A percentile compares a stretch with the other conserved stretches of the same genome.
These are phyloP conservation scores for Penicillium hordei DNA, from an alignment of 2,329 filamentous ascomycete species.

Conservation along the genomic window DNA sequence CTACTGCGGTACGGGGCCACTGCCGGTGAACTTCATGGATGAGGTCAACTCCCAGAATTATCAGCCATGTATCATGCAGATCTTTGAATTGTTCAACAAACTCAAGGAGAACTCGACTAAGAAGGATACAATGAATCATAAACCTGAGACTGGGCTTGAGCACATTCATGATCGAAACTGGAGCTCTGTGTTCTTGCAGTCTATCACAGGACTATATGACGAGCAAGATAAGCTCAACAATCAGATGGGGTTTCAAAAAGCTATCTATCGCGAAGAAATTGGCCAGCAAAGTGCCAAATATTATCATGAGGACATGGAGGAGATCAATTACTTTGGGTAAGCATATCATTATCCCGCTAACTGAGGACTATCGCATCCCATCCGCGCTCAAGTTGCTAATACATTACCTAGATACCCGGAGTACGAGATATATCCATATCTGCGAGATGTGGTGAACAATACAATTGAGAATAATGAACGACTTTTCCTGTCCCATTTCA, in stretches of 20 bases:
- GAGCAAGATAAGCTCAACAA: slow-evolving; percentile 29
- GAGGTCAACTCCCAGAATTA: slow-evolving; percentile 31
- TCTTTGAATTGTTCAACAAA: slow-evolving; percentile 34
- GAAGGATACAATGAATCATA: background rate
- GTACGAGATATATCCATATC: slow-evolving; percentile 13
- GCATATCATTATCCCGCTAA: slow-evolving; percentile 1
- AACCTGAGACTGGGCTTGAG: background rate
- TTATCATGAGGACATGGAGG: slow-evolving; percentile 31
- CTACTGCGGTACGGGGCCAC: slow-evolving; percentile 32
- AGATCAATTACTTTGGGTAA: slow-evolving; percentile 48
- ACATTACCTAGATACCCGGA: slow-evolving; percentile 22
- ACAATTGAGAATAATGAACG: slow-evolving; percentile 26
- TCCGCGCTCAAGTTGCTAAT: background rate
- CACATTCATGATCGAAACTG: slow-evolving; percentile 29
- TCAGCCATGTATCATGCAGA: slow-evolving; percentile 36
- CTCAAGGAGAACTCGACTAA: slow-evolving; percentile 13
- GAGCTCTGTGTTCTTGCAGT: slow-evolving; percentile 34
- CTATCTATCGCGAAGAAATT: slow-evolving; percentile 33
- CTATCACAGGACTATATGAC: slow-evolving; percentile 34
- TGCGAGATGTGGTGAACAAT: slow-evolving; percentile 35
- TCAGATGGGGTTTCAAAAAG: slow-evolving; percentile 39
- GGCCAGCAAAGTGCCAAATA: slow-evolving; percentile 30
- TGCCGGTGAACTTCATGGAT: slow-evolving; percentile 33
- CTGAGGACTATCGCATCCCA: background rate
- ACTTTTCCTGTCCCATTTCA: slow-evolving; percentile 36